Evolutionary conservation across 306 rosid genomes (phyloP), one percentile per base, ranked within the genome.

Genomic region (Quercus alba): DNA sequence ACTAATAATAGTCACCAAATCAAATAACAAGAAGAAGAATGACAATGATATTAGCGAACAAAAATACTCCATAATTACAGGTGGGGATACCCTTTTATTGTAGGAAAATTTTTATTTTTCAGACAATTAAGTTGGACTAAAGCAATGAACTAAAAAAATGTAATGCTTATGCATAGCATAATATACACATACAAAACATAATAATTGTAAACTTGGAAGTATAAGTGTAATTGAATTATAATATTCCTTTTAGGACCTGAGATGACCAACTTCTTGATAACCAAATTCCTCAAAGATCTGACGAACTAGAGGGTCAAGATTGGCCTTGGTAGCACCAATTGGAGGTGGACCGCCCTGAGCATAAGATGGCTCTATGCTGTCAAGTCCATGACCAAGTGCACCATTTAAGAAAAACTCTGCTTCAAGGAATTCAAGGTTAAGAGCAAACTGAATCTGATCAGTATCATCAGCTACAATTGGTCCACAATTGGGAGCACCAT

Each of bases 191-290:
- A 12, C 54, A 49, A 49, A 12, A 12, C 54, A 49, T 49, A 49
- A 49, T 49, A 38, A 38, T 38, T 38, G 46, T 38, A 38, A 38
- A 38, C 46, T 38, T 7, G 11, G 46, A 38, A 38, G 54, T 3
- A 46, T 10, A 46, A 12, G 13, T 49, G 54, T 49, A 33, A 3
- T 69, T n/a, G 4, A 41, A 23, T 20, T 5, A 9, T 6, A 23
- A 19, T 20, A 5, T 21, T 4, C 4, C 2, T 21, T 4, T 33
- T 17, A 17, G 20, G 2, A 84, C 88, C 83, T 78, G 62, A 85
- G 44, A 25, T 85, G 83, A 2, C 85, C 85, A 61, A 81, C 49
- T 81, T 85, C 88, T 56, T 85, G 64, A 52, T 85, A 81, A 4
- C 44, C 88, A 14, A 85, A 85, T 77, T 85, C 88, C 72, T 77